Percentiles rank a stretch among this genome's conserved stretches.
Conservation (phyloP, 2,329 filamentous ascomycete species). For the Endoconidiophora polonica region DNA sequence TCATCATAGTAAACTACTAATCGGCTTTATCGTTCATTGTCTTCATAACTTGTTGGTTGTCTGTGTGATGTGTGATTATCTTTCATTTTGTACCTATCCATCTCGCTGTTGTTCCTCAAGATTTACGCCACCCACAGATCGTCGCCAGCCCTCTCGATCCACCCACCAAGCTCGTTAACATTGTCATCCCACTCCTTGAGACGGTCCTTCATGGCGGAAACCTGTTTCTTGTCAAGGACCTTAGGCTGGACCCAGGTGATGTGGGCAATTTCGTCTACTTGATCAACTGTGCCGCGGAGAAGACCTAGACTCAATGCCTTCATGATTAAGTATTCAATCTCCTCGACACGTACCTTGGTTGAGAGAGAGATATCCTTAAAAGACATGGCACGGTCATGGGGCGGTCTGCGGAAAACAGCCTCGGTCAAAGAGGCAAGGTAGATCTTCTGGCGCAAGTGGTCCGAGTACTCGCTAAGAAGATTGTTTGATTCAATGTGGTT, state of each 20-base stretch:
- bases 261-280: constrained; percentile 82
- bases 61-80: background rate
- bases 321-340: constrained; percentile 98
- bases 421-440: constrained; percentile 92
- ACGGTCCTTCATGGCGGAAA: constrained; percentile 75
- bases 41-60: background rate
- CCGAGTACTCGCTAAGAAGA: constrained; percentile 61
- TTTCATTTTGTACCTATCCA: background rate
- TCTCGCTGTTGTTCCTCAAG: background rate
- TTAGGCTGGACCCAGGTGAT: constrained; percentile 99
- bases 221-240: constrained; percentile 89
- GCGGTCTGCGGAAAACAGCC: constrained; percentile 85
- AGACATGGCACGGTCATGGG: constrained; percentile 87
- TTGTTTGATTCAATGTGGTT: constrained; percentile 66
- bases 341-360: constrained; percentile 76
- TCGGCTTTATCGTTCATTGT: constrained; percentile 7
- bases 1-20: background rate
- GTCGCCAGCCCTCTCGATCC: constrained; percentile 86
- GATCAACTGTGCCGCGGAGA: constrained; percentile 82
- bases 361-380: constrained; percentile 78
- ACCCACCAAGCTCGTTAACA: constrained; percentile 90
- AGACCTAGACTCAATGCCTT: constrained; percentile 92
- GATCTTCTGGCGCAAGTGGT: constrained; percentile 91
- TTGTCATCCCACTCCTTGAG: constrained; percentile 90
- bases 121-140: constrained; percentile 79